Evolutionary conservation across 2,329 filamentous ascomycete species (phyloP).

Genomic region (Neonectria ditissima): DNA sequence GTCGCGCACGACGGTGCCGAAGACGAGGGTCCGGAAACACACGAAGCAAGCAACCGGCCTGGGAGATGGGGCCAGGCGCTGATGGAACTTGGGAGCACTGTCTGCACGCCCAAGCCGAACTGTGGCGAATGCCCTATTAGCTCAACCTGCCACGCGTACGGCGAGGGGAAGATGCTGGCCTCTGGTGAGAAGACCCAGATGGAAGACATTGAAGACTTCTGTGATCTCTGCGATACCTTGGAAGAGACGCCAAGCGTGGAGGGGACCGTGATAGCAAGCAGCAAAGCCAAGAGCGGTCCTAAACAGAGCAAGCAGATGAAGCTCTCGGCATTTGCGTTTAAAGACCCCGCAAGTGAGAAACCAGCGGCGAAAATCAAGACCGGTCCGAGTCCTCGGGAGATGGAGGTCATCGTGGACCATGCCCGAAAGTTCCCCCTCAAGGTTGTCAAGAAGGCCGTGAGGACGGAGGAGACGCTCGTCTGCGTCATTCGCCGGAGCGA

Average conservation of each 20-base stretch:
- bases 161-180: conserved; percentile 57
- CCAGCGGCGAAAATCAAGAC: conserved; percentile 27
- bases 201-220: conserved; percentile 64
- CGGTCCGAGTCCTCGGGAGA: conserved; percentile 33
- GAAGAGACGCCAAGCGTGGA: conserved; percentile 50
- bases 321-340: conserved; percentile 53
- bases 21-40: conserved; percentile 29
- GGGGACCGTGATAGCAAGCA: conserved; percentile 9
- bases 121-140: conserved; percentile 65
- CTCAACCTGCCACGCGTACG: conserved; percentile 63
- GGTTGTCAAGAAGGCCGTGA: conserved; percentile 62
- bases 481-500: conserved; percentile 62
- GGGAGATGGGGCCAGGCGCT: conserved; percentile 73
- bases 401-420: conserved; percentile 56
- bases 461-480: conserved; percentile 64
- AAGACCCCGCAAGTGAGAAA: conserved; percentile 29
- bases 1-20: conserved; percentile 56
- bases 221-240: conserved; percentile 61
- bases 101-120: conserved; percentile 70
- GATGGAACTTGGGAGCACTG: conserved; percentile 74
- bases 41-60: conserved; percentile 60
- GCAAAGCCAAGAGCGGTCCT: conserved; percentile 14
- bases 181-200: conserved; percentile 32
- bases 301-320: conserved; percentile 47
- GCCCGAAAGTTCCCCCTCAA: conserved; percentile 65